Percentiles rank a stretch among this genome's conserved stretches.
Evolutionary conservation across 2,329 filamentous ascomycete species (phyloP).

Genomic region (Colletotrichum kahawae): DNA sequence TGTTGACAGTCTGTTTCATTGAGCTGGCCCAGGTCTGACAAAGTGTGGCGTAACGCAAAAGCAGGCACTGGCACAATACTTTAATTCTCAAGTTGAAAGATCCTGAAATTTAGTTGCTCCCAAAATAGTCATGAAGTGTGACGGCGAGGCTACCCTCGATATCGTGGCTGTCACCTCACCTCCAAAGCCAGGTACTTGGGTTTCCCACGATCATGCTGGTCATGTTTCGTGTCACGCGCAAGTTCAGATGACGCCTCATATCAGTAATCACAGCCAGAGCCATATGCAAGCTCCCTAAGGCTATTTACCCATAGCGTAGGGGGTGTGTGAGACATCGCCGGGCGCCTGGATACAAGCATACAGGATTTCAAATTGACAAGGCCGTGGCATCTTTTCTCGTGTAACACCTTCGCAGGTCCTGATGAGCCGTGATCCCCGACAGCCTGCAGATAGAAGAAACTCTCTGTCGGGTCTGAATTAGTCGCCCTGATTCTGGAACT

Average conservation of each 20-base stretch:
- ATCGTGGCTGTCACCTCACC: not conserved
- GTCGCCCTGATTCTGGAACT: not conserved
- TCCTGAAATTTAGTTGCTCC: not conserved
- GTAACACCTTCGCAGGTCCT: not conserved
- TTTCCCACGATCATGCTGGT: not conserved
- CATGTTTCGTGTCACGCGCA: not conserved
- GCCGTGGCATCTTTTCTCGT: not conserved
- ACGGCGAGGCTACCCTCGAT: not conserved
- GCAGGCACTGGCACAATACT: not conserved
- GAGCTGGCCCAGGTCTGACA: not conserved
- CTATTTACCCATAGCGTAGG: not conserved
- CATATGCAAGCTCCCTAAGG: not conserved
- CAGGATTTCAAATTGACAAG: not conserved
- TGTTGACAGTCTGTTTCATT: not conserved
- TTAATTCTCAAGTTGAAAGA: not conserved
- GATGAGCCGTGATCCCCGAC: not conserved
- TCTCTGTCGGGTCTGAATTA: not conserved
- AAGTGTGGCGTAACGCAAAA: not conserved
- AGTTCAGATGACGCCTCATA: not conserved
- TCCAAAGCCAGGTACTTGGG: not conserved
- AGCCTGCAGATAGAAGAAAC: not conserved
- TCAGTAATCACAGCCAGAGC: not conserved
- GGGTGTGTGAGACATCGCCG: not conserved
- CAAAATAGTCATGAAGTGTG: not conserved
- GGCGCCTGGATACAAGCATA: not conserved